Conservation (phyloP, 2,329 filamentous ascomycete genomes). For the Hysterium pulicare region DNA sequence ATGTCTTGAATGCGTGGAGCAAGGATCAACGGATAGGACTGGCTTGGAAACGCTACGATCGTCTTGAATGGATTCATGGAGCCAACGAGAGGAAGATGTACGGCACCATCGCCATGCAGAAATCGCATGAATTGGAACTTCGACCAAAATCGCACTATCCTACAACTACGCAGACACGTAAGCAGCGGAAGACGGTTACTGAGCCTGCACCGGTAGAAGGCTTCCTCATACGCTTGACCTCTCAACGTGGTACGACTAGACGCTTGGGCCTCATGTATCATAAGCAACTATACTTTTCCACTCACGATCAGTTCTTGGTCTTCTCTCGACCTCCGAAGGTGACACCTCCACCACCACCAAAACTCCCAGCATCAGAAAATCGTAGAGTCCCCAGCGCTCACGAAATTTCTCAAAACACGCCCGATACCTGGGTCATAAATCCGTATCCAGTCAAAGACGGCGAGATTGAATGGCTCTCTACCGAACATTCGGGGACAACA, state of each 20-base stretch:
- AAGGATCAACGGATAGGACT: constrained; percentile 59
- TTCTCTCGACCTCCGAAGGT: constrained; percentile 61
- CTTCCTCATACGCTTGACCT: constrained; percentile 63
- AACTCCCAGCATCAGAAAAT: constrained; percentile 43
- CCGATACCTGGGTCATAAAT: constrained; percentile 59
- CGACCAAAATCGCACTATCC: constrained; percentile 64
- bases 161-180: constrained; percentile 44
- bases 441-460: constrained; percentile 57
- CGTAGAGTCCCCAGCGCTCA: constrained; percentile 51
- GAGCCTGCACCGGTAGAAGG: constrained; percentile 64
- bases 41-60: constrained; percentile 67
- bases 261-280: constrained; percentile 60
- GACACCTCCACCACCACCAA: constrained; percentile 56
- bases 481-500: constrained; percentile 39
- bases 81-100: constrained; percentile 66
- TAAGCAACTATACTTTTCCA: constrained; percentile 64
- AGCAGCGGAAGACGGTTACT: constrained; percentile 42
- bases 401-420: constrained; percentile 55
- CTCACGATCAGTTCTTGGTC: constrained; percentile 60
- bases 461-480: constrained; percentile 55
- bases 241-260: constrained; percentile 58
- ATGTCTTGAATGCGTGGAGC: constrained; percentile 59
- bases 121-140: constrained; percentile 63
- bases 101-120: constrained; percentile 64
- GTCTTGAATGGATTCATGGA: constrained; percentile 66